These are phyloP conservation scores for Madurella fahalii DNA, from an alignment of 2,329 filamentous ascomycete species.

Conservation along the genomic window DNA sequence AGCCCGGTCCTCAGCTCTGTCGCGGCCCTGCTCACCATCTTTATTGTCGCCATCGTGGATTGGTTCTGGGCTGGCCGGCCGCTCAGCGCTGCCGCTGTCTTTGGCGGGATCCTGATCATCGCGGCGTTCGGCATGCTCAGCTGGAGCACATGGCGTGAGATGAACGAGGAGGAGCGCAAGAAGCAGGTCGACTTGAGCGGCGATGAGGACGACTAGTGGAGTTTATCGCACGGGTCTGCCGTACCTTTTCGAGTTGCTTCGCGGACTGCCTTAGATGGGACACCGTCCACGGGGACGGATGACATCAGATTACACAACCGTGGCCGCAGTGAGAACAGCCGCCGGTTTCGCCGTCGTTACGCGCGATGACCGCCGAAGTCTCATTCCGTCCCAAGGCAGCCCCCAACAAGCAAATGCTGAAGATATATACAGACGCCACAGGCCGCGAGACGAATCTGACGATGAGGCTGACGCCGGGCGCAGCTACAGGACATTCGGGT, in stretches of 20 bases:
- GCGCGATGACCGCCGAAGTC: too few species aligned
- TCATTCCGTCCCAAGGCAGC: too few species aligned
- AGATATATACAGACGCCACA: neutral
- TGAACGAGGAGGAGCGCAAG: constrained; percentile 74
- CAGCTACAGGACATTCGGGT: neutral
- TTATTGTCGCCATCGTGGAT: constrained; percentile 89
- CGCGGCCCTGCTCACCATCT: constrained; percentile 90
- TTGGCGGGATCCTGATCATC: constrained; percentile 84
- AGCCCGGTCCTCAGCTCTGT: constrained; percentile 90
- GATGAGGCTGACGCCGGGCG: neutral
- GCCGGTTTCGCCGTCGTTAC: too few species aligned
- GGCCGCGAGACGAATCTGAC: neutral
- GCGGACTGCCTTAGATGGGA: constrained; percentile 25
- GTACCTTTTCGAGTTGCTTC: neutral
- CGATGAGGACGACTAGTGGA: constrained; percentile 18
- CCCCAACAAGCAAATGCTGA: too few species aligned
- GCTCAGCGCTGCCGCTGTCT: constrained; percentile 68
- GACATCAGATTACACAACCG: too few species aligned
- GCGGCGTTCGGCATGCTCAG: constrained; percentile 80
- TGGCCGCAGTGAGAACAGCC: too few species aligned
- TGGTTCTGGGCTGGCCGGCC: constrained; percentile 78
- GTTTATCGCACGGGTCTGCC: neutral
- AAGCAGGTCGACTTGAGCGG: constrained; percentile 40
- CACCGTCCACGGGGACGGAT: neutral
- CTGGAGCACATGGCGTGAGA: constrained; percentile 90